Conservation (phyloP, 1,139 yeast genomes). For the Scheffersomyces stambukii region DNA sequence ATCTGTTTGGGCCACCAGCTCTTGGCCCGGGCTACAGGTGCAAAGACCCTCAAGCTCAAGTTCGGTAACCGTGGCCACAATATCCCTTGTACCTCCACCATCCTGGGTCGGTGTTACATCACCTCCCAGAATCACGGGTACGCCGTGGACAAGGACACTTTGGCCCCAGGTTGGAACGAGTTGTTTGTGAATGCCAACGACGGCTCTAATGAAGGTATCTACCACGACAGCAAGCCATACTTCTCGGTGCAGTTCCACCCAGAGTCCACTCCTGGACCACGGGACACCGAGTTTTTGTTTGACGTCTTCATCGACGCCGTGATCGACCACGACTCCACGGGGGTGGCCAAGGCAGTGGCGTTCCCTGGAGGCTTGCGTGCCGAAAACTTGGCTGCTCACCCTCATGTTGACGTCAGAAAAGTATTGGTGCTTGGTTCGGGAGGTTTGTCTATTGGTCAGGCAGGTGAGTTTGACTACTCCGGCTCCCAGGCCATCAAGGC, state of each 20-base stretch:
- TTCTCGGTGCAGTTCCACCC: conserved; percentile 99
- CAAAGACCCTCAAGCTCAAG: conserved; percentile 84
- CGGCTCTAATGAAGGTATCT: conserved; percentile 98
- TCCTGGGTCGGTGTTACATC: conserved; percentile 95
- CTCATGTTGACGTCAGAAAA: conserved; percentile 72
- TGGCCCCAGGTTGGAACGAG: conserved; percentile 84
- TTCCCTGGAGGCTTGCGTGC: conserved; percentile 87
- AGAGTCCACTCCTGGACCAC: conserved; percentile 98
- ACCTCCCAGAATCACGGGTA: conserved; percentile 99
- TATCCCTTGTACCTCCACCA: conserved; percentile 92
- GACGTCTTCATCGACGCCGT: conserved; percentile 90
- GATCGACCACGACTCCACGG: conserved; percentile 51
- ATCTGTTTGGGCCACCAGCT: conserved; percentile 99
- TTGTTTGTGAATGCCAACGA: conserved; percentile 95
- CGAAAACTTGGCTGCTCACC: conserved; percentile 65
- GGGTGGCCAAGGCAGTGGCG: conserved; percentile 63
- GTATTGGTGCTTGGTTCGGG: conserved; percentile 96
- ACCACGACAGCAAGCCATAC: conserved; percentile 79
- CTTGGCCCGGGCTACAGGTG: conserved; percentile 94
- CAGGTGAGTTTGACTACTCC: conserved; percentile 98
- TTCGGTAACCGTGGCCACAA: conserved; percentile 99
- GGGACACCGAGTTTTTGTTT: conserved; percentile 96
- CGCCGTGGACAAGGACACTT: conserved; percentile 84
- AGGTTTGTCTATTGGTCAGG: conserved; percentile 97
- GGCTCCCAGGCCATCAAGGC: conserved; percentile 99